Base-by-base conservation (phyloP, 2,329 filamentous ascomycete genomes). In the Hypocreales sp. region DNA sequence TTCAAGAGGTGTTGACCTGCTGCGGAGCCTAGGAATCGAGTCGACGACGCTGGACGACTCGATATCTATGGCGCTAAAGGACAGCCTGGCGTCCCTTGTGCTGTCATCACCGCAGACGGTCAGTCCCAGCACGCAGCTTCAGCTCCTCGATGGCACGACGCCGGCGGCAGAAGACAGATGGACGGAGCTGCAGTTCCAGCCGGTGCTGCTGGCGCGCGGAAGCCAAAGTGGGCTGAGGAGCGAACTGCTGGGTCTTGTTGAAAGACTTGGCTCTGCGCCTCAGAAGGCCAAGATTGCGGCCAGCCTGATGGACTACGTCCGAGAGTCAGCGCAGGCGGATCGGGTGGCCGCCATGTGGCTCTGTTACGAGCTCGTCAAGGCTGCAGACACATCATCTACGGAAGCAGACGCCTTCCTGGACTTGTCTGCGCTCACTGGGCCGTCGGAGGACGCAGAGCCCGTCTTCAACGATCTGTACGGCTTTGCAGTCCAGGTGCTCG, bases 311-410 rank as follows among this genome's bases (percentile, higher is more conserved):
- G 66, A 72, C 24, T 66, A 67, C 30, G 52, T 77, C 5, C 66
- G 69, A 28, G 60, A 68, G 17, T 65, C 67, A 4, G 56, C 62
- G 4, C 67, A 70, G 1, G 58, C 69, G 12, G 58, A 60, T 20
- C 68, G 74, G 35, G 50, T 87, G 15, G 72, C 82, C 9, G 71
- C 76, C 3, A 79, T 82, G 40, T 94, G 86, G 86, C 58, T 93
- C 4, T 68, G 79, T 0, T 70, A 86, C 31, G 71, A 79, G 38
- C 62, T 87, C 2, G 51, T 86, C 7, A 73, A 74, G 41, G 61
- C 67, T 4, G 59, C 63, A 7, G 55, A 70, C 12, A 47, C 53
- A 4, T 51, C 58, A 2, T 58, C 62, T 11, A 55, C 62, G 2
- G 65, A 68, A 6, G 47, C 81, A 5, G 72, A 80, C 31, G 68